These are phyloP conservation scores for Cylindrotheca fusiformis DNA, from an alignment of 108 stramenopile species.

Conservation along the genomic window DNA sequence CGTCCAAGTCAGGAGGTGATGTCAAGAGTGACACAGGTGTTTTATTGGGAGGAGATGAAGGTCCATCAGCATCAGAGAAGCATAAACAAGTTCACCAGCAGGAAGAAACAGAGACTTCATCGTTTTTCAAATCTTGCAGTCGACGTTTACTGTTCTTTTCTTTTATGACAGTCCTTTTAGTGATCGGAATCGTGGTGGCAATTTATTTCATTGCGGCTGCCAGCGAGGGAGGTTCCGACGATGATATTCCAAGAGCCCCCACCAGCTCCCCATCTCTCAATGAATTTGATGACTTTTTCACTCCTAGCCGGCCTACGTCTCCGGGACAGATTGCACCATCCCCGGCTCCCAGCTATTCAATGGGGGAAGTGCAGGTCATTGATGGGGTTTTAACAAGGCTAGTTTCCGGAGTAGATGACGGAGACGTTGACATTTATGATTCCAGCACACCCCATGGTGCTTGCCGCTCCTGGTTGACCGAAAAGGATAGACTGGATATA, in stretches of 20 bases:
- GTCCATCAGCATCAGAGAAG: not conserved
- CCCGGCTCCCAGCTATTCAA: not conserved
- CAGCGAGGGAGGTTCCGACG: no score
- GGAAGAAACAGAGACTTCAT: not conserved
- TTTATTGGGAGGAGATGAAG: not conserved
- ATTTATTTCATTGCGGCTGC: not conserved
- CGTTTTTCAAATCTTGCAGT: not conserved
- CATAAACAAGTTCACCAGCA: not conserved
- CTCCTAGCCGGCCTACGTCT: no score
- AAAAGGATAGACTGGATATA: not conserved
- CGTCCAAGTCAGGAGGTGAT: not conserved
- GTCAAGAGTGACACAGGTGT: not conserved
- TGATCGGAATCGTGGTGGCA: not conserved
- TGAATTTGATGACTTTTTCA: no score
- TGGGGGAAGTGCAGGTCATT: not conserved
- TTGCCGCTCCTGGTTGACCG: not conserved
- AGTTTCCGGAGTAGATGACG: not conserved
- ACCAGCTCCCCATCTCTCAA: no score
- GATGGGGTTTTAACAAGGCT: not conserved
- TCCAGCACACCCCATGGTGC: not conserved
- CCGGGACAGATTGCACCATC: no score
- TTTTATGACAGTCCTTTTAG: not conserved
- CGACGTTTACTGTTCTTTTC: not conserved
- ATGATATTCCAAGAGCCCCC: no score
- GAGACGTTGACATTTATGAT: not conserved